Percentiles rank a stretch among this genome's conserved stretches.
phyloP scores from a whole-genome alignment of 2,329 filamentous ascomycete genomes.

The Colletotrichum lini region DNA sequence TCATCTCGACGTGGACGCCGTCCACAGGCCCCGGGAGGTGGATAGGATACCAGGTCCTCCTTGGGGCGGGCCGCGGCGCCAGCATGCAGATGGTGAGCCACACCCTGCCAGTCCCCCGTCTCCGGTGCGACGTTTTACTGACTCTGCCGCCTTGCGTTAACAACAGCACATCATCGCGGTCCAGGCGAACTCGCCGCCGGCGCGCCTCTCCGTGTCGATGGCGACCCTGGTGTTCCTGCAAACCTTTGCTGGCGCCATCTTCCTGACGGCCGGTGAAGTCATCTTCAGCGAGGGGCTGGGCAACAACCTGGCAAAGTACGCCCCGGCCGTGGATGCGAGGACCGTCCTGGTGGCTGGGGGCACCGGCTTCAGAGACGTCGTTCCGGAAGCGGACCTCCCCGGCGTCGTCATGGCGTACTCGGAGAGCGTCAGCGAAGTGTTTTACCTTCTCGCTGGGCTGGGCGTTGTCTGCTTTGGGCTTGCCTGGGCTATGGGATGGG shows the following conservation, averaged over 20 bases:
- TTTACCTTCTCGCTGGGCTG: constrained; percentile 51
- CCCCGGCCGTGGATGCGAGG: constrained; percentile 51
- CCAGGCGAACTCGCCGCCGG: constrained; percentile 47
- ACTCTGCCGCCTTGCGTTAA: no score
- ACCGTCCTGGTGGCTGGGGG: constrained; percentile 60
- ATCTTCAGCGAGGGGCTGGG: constrained; percentile 33
- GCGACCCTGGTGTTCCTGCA: constrained; percentile 54
- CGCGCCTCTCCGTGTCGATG: constrained; percentile 48
- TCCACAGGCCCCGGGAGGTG: constrained; percentile 53
- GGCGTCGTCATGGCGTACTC: constrained; percentile 59
- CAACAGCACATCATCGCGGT: constrained; percentile 47
- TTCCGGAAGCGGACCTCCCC: constrained; percentile 49
- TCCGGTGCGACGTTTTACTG: no score
- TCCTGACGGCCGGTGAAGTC: constrained; percentile 55
- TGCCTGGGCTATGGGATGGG: constrained; percentile 62
- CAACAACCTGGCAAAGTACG: constrained; percentile 17
- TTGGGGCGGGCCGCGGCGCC: constrained; percentile 61
- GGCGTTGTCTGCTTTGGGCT: constrained; percentile 51
- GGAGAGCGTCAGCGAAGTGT: constrained; percentile 50
- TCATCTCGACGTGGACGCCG: constrained; percentile 56
- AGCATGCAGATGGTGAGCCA: constrained; percentile 56
- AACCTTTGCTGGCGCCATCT: constrained; percentile 63
- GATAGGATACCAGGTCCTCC: constrained; percentile 65
- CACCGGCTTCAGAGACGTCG: constrained; percentile 53
- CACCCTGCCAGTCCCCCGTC: background rate